A percentile compares a stretch with the other conserved stretches of the same genome.
phyloP scores from a whole-genome alignment of 2,329 filamentous ascomycete genomes.

The Onygenales sp. region DNA sequence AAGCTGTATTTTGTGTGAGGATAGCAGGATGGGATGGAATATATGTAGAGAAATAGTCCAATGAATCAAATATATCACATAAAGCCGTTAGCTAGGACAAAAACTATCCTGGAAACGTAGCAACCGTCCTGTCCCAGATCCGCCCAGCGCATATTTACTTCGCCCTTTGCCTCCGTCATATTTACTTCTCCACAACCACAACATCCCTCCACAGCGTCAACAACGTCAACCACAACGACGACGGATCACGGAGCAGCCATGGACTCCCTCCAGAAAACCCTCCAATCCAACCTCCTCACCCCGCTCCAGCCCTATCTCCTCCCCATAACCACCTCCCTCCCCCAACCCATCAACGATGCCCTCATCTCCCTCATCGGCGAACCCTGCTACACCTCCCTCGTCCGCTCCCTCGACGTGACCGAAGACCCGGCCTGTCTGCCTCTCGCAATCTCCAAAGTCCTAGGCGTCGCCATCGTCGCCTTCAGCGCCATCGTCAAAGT shows the following conservation, averaged over 20 bases:
- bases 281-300: constrained; percentile 31
- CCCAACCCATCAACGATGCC: constrained; percentile 62
- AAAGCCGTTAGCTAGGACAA: too few species aligned
- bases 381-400: constrained; percentile 73
- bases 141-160: not conserved
- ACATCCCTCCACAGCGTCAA: not conserved
- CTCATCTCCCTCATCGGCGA: constrained; percentile 72
- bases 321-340: constrained; percentile 64
- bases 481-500: constrained; percentile 91
- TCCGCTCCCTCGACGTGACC: constrained; percentile 71
- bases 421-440: constrained; percentile 72
- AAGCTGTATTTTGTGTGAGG: too few species aligned
- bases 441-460: constrained; percentile 80
- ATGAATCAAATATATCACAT: too few species aligned
- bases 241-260: constrained; percentile 17
- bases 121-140: too few species aligned
- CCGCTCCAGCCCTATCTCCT: constrained; percentile 43
- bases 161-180: too few species aligned
- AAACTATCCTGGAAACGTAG: too few species aligned
- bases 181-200: not conserved
- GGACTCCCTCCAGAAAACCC: constrained; percentile 34
- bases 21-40: too few species aligned
- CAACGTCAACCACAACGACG: not conserved
- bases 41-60: too few species aligned
- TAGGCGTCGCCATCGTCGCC: constrained; percentile 87